Base-by-base conservation (phyloP, 2,329 filamentous ascomycete genomes). In the Fusarium subglutinans region DNA sequence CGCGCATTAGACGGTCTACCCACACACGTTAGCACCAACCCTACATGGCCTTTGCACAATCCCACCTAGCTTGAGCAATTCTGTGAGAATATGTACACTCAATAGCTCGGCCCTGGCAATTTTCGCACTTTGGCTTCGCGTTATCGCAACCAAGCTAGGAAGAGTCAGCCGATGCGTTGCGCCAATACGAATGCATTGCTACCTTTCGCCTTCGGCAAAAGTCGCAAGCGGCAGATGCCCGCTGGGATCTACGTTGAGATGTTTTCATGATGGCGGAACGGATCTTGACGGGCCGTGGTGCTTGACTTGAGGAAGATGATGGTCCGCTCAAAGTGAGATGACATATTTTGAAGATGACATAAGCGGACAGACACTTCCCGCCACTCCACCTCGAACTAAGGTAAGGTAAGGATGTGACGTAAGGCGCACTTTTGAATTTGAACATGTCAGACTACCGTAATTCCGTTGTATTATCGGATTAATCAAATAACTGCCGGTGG, bases 1-100 rank as follows among this genome's bases (percentile, higher is more conserved):
- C 81, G 82, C 13, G 82, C 80, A n/a, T 77, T 77, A 0, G 74
- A 77, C 6, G 74, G 75, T 3, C 74, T 75, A 1, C 1, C 28
- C 22, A 3, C 3, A 0, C 8, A 15, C 1, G 1, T 20, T 12
- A 48, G 10, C 20, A 28, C 4, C 14, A 28, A 2, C 3, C 6
- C 4, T 11, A 0, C 20, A 12, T 11, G 20, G 4, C 8, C 4
- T 22, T 0, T 28, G 22, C 3, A 5, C 3, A 8, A 2, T 2
- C 0, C n/a, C 12, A 73, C 74, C 75, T 76, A 2, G 55, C 57
- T 26, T 56, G 60, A 18, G 63, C 60, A 6, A 6, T 17, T 22
- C 72, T 72, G 5, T 30, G 56, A 13, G 75, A 35, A n/a, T 77
- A 77, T 2, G 56, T 72, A 15, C 75, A 77, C 18, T 63, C 62